Evolutionary conservation across 164 flowering plant species (phyloP), one percentile per base, ranked within the genome.

Genomic region (Nymphaea colorata): DNA sequence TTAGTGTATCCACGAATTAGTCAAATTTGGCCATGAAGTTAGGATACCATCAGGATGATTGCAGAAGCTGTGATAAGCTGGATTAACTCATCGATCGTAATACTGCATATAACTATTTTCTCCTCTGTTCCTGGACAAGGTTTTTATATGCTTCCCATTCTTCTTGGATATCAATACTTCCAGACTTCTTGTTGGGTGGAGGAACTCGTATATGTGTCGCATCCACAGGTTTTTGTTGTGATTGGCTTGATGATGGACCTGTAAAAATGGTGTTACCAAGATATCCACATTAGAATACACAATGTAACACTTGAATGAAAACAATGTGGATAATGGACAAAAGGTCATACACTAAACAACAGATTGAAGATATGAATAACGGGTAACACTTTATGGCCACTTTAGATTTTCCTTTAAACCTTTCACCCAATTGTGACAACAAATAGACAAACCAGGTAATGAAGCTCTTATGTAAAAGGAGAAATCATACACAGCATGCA

Each of bases 61-160:
- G 8, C 57, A 15, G 3, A 8, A 10, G 14, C 15, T 51, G 5
- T 51, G 57, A 15, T 51, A 25, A 25, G 36, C 36, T 25, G 36
- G 36, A 25, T 25, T 25, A 25, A 25, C 36, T 25, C 36, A 8
- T 51, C 15, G 2, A 51, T 7, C 12, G 57, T 51, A 51, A 10
- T 51, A 8, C 3, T 3, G 57, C 57, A 51, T 51, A 51, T 51
- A 15, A 10, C 57, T 7, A 51, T 15, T 47, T 74, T 69, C 69
- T 68, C 61, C 62, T 44, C 18, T 17, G 41, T 44, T 74, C 75
- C 51, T 51, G 67, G 43, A 64, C 66, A 10, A 72, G 55, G 61
- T 74, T 65, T 67, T 64, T 75, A 5, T 71, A 67, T 36, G 18
- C 67, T 43, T 71, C 65, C 69, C 68, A 70, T 68, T 59, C 68